Percentiles rank a stretch among this genome's conserved stretches.
phyloP scores from a whole-genome alignment of 176 grass and related monocot genomes.

The Poa annua region DNA sequence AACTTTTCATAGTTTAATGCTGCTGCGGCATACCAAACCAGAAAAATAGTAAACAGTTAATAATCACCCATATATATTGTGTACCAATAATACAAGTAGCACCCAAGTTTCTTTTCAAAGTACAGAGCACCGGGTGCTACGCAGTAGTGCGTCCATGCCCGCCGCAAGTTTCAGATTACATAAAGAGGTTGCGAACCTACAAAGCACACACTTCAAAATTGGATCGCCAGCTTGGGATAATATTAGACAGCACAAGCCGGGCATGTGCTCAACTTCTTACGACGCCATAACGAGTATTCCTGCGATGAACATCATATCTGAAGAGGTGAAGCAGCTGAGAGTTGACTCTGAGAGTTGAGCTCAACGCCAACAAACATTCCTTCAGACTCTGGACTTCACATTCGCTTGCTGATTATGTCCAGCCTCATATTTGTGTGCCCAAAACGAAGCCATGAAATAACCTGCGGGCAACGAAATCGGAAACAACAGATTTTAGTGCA shows the following conservation, averaged over 20 bases:
- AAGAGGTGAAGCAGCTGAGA: conserved; percentile 7
- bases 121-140: no score
- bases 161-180: not conserved
- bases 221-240: not conserved
- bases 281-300: conserved; percentile 25
- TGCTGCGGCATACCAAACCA: no score
- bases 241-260: not conserved
- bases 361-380: conserved; percentile 10
- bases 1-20: no score
- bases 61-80: no score
- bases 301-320: conserved; percentile 3
- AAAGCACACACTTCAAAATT: not conserved
- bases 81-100: no score
- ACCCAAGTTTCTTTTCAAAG: no score
- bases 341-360: no score
- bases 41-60: no score
- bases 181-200: conserved; percentile 11
- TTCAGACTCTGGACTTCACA: not conserved
- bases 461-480: conserved; percentile 39
- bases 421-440: conserved; percentile 25
- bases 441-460: conserved; percentile 40
- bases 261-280: not conserved
- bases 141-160: not conserved
- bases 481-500: not conserved
- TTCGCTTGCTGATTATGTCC: not conserved